Conservation (phyloP, 805 yeast species). For the Cyberlindnera xylosilytica region DNA sequence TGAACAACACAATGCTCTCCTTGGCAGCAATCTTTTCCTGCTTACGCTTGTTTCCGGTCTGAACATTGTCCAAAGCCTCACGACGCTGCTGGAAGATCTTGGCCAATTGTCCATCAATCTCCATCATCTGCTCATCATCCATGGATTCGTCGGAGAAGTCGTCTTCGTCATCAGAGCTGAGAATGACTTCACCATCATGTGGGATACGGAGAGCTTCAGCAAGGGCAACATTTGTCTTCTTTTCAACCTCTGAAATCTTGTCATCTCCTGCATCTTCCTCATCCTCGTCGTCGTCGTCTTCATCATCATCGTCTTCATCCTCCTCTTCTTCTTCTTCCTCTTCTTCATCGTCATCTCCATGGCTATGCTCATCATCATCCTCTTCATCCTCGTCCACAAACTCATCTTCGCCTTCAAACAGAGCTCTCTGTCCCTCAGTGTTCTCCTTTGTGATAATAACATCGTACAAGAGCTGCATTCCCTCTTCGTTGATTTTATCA, state of each 20-base stretch:
- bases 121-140: constrained; percentile 98
- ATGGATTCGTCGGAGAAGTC: constrained; percentile 73
- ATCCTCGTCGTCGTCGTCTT: constrained; percentile 33
- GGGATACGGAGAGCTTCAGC: constrained; percentile 74
- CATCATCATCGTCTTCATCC: constrained; percentile 31
- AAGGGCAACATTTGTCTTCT: constrained; percentile 56
- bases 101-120: constrained; percentile 80
- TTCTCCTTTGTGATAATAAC: constrained; percentile 68
- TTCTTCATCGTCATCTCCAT: constrained; percentile 32
- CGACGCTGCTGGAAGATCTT: constrained; percentile 81
- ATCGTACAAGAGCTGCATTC: constrained; percentile 50
- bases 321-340: constrained; percentile 34
- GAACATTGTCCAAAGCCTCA: constrained; percentile 52
- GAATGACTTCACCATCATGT: constrained; percentile 38
- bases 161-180: constrained; percentile 43
- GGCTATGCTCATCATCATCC: constrained; percentile 39
- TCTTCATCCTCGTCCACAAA: constrained; percentile 44
- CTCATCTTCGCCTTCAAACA: constrained; percentile 66
- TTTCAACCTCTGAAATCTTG: constrained; percentile 41
- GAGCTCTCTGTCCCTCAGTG: constrained; percentile 69
- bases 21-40: constrained; percentile 74
- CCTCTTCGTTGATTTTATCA: constrained; percentile 39
- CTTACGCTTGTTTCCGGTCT: constrained; percentile 67
- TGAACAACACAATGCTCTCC: constrained; percentile 74
- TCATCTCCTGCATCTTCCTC: constrained; percentile 32